Percentiles rank a stretch among this genome's conserved stretches.
phyloP scores from a whole-genome alignment of 108 stramenopile species.

The Discostella pseudostelligera region DNA sequence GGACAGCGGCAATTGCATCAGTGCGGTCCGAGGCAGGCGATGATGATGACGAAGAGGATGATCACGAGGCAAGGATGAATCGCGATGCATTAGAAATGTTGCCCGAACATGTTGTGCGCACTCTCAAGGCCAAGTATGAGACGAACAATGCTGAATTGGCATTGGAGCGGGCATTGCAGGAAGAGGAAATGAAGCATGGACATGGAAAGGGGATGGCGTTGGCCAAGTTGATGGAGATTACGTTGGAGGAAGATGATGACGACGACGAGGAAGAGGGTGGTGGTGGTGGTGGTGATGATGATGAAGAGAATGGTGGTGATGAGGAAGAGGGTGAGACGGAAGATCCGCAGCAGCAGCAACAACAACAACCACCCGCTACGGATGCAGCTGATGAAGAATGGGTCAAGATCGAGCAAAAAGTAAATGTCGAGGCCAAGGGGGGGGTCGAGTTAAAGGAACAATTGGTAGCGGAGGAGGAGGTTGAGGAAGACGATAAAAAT shows the following conservation, averaged over 20 bases:
- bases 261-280: not conserved
- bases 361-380: no score
- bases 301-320: conserved; percentile 3
- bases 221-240: conserved; percentile 4
- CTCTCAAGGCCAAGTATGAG: conserved; percentile 39
- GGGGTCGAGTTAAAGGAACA: not conserved
- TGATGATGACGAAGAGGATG: conserved; percentile 1
- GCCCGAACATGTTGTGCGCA: conserved; percentile 30
- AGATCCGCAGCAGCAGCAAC: not conserved
- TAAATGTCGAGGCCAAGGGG: not conserved
- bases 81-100: conserved; percentile 34
- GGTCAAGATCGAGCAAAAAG: not conserved
- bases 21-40: not conserved
- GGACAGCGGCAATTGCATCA: not conserved
- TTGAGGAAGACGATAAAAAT: no score
- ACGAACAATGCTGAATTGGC: conserved; percentile 32
- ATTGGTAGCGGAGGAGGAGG: not conserved
- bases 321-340: conserved; percentile 6
- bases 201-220: conserved; percentile 7
- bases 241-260: not conserved
- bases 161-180: conserved; percentile 29
- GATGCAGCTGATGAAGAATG: not conserved
- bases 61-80: conserved; percentile 11
- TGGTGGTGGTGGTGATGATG: not conserved
- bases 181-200: conserved; percentile 18